A percentile compares a stretch with the other conserved stretches of the same genome.
phyloP scores from a whole-genome alignment of 306 rosid species.

The Cicer judaicum region DNA sequence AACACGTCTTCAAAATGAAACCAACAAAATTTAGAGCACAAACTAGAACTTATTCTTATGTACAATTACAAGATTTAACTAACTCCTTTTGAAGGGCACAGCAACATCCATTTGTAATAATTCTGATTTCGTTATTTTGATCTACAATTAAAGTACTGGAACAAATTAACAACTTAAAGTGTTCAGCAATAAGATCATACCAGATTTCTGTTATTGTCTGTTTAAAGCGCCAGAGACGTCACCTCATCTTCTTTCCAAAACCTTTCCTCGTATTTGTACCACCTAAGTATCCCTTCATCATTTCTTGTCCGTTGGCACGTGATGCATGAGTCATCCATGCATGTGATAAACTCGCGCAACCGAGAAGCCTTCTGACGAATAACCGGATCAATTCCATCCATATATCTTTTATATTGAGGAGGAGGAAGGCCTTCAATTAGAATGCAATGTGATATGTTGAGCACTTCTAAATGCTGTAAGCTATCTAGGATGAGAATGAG shows the following conservation, averaged over 20 bases:
- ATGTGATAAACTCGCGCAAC: constrained; percentile 58
- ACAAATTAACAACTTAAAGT: constrained; percentile 21
- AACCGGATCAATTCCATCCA: constrained; percentile 54
- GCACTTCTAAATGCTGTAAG: constrained; percentile 65
- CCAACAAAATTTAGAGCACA: constrained; percentile 19
- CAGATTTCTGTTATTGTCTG: constrained; percentile 18
- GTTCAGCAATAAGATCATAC: constrained; percentile 34
- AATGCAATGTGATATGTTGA: constrained; percentile 75
- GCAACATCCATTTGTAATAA: constrained; percentile 26
- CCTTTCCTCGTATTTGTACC: constrained; percentile 84
- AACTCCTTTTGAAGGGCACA: constrained; percentile 31
- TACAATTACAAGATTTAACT: constrained; percentile 45
- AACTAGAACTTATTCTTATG: constrained; percentile 41
- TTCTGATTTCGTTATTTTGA: constrained; percentile 41
- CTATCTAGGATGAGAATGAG: constrained; percentile 61
- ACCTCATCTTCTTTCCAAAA: constrained; percentile 74
- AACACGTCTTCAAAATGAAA: neutral
- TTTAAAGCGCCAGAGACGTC: constrained; percentile 60
- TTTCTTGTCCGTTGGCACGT: constrained; percentile 73
- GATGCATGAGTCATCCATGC: constrained; percentile 68
- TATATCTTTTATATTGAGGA: constrained; percentile 46
- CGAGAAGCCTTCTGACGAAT: constrained; percentile 66
- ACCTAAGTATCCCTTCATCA: constrained; percentile 80
- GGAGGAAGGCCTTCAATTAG: constrained; percentile 55
- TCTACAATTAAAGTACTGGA: constrained; percentile 42